These are phyloP conservation scores for Salvia miltiorrhiza DNA, from an alignment of 257 asterid species.

Conservation along the genomic window DNA sequence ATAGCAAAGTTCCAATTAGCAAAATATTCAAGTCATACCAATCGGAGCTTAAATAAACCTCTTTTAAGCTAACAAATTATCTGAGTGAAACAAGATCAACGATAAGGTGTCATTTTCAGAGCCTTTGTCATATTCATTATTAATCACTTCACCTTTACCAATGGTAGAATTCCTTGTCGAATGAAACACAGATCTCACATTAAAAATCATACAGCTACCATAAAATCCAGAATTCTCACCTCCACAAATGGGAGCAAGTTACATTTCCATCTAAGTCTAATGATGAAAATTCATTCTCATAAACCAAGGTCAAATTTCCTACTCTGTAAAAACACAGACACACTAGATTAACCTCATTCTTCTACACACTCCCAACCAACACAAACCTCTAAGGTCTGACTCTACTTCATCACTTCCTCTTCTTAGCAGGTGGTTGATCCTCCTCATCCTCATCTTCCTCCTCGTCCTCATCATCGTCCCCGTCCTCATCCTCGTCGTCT, in stretches of 20 bases:
- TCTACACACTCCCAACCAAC: conserved; percentile 53
- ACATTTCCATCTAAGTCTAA: conserved; percentile 39
- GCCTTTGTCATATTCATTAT: not conserved
- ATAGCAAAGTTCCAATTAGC: no score
- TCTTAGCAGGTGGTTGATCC: conserved; percentile 87
- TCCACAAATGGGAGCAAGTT: conserved; percentile 32
- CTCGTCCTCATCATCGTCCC: conserved; percentile 35
- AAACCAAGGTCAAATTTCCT: conserved; percentile 41
- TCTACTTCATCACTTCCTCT: conserved; percentile 61
- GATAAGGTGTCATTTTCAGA: not conserved
- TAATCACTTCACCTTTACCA: not conserved
- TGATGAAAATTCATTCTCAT: conserved; percentile 31
- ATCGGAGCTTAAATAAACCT: no score
- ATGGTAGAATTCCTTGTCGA: not conserved
- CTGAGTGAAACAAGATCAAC: no score
- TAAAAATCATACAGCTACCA: conserved; percentile 31
- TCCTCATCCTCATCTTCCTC: conserved; percentile 63
- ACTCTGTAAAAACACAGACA: conserved; percentile 39
- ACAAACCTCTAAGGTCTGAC: conserved; percentile 28
- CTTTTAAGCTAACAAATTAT: no score
- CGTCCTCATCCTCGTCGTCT: conserved; percentile 40
- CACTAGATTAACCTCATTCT: conserved; percentile 36
- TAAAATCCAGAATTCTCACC: conserved; percentile 28
- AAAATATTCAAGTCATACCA: no score
- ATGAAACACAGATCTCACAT: conserved; percentile 1